A percentile compares a stretch with the other conserved stretches of the same genome.
Evolutionary conservation across 805 yeast species (phyloP).

Genomic region (Priceomyces melissophilus): DNA sequence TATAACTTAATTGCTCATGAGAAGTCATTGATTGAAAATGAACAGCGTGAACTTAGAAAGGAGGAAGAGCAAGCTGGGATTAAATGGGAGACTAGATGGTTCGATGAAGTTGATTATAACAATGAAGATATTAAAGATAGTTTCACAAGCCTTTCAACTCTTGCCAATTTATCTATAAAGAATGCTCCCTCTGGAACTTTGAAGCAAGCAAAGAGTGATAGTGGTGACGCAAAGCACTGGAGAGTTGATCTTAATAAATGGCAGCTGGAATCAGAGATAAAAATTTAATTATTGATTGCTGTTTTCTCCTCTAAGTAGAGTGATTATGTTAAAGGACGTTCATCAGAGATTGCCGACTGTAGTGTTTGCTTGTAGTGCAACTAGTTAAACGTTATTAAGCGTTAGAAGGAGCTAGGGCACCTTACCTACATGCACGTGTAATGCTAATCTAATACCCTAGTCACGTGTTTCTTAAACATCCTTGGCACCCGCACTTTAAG

Average conservation of each 20-base stretch:
- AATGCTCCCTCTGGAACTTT: conserved; percentile 68
- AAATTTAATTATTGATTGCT: conserved; percentile 20
- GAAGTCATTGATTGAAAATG: conserved; percentile 76
- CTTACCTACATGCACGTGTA: too few relatives aligned
- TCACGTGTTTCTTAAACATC: conserved; percentile 2
- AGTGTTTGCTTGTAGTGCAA: too few relatives aligned
- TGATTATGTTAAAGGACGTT: too few relatives aligned
- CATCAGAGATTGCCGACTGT: too few relatives aligned
- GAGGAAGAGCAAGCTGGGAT: conserved; percentile 62
- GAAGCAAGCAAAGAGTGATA: conserved; percentile 54
- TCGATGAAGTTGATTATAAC: conserved; percentile 42
- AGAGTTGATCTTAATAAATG: conserved; percentile 56
- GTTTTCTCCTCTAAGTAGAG: neutral
- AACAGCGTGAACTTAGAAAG: conserved; percentile 78
- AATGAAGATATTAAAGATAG: conserved; percentile 20
- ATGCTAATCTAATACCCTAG: neutral
- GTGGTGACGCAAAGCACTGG: conserved; percentile 61
- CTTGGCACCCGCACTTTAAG: conserved; percentile 8
- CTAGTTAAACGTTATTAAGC: too few relatives aligned
- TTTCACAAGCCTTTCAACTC: conserved; percentile 34
- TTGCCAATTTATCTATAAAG: conserved; percentile 55
- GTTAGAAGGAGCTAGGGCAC: too few relatives aligned
- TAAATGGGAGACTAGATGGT: conserved; percentile 83
- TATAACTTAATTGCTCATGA: conserved; percentile 71
- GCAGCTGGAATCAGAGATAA: conserved; percentile 59